phyloP scores from a whole-genome alignment of 345 rosid species.

The Pistacia atlantica region DNA sequence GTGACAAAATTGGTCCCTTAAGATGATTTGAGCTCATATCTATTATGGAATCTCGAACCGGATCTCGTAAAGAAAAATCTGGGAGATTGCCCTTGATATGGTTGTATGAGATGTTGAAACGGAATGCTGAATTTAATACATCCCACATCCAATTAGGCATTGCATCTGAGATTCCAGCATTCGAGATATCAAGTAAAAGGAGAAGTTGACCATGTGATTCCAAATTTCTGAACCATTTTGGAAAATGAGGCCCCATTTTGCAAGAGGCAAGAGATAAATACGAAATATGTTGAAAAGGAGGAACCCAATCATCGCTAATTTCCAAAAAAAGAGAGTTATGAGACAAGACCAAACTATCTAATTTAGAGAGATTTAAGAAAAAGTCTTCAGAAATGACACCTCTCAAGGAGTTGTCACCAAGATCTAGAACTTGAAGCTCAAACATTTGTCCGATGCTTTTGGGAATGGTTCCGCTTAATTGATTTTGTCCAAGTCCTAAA shows the following conservation, averaged over 20 bases:
- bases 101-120: too few relatives aligned
- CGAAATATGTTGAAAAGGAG: slow-evolving; percentile 26
- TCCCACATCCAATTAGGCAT: too few relatives aligned
- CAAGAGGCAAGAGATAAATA: slow-evolving; percentile 22
- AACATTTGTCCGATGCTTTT: slow-evolving; percentile 10
- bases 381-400: slow-evolving; percentile 26
- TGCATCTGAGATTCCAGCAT: too few relatives aligned
- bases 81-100: too few relatives aligned
- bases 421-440: not conserved
- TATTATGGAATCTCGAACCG: too few relatives aligned
- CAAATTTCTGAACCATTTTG: not conserved
- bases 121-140: too few relatives aligned
- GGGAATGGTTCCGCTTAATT: not conserved
- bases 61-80: too few relatives aligned
- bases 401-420: slow-evolving; percentile 21
- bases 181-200: too few relatives aligned
- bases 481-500: not conserved
- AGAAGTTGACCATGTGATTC: too few relatives aligned
- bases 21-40: too few relatives aligned
- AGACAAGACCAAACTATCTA: slow-evolving; percentile 20
- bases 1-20: too few relatives aligned
- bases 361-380: slow-evolving; percentile 28
- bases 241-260: slow-evolving; percentile 13
- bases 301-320: slow-evolving; percentile 28
- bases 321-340: slow-evolving; percentile 24